Conservation (phyloP, 2,329 filamentous ascomycete genomes). For the Hypoxylon sp. region DNA sequence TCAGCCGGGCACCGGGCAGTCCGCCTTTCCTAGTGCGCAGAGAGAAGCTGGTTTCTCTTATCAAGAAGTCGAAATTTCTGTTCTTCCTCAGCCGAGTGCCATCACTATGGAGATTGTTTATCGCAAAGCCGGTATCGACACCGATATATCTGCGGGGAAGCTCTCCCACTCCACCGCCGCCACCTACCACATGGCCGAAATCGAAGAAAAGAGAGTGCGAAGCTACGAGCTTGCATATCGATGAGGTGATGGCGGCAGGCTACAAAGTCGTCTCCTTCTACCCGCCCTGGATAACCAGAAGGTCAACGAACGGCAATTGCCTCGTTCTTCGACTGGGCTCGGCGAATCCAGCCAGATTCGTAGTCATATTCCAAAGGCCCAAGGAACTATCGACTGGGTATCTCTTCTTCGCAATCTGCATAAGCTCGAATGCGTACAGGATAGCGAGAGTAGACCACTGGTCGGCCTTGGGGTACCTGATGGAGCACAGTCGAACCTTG, state of each 20-base stretch:
- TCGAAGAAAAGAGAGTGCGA: conserved; percentile 9
- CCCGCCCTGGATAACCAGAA: conserved; percentile 26
- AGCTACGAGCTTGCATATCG: conserved; percentile 17
- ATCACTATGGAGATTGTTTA: conserved; percentile 20
- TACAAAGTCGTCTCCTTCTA: conserved; percentile 27
- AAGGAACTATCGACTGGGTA: conserved; percentile 5
- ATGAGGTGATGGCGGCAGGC: conserved; percentile 12
- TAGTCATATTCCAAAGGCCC: conserved; percentile 21
- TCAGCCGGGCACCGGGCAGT: conserved; percentile 27
- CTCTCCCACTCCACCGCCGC: not conserved
- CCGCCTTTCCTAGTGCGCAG: conserved; percentile 24
- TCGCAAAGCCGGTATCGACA: conserved; percentile 12
- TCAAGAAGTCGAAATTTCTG: conserved; percentile 12
- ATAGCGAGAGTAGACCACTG: conserved; percentile 15
- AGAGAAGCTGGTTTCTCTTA: conserved; percentile 20
- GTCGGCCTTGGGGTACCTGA: conserved; percentile 25
- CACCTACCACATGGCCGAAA: conserved; percentile 6
- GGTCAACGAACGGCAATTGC: conserved; percentile 1
- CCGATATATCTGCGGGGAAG: conserved; percentile 23
- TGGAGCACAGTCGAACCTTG: conserved; percentile 18
- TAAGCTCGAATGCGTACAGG: not conserved
- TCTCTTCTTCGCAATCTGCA: conserved; percentile 22
- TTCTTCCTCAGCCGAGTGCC: conserved; percentile 14
- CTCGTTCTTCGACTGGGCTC: conserved; percentile 20
- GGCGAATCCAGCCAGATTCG: conserved; percentile 11